A percentile compares a stretch with the other conserved stretches of the same genome.
Conservation (phyloP, 2,329 filamentous ascomycete species). For the Scytalidium lignicola region DNA sequence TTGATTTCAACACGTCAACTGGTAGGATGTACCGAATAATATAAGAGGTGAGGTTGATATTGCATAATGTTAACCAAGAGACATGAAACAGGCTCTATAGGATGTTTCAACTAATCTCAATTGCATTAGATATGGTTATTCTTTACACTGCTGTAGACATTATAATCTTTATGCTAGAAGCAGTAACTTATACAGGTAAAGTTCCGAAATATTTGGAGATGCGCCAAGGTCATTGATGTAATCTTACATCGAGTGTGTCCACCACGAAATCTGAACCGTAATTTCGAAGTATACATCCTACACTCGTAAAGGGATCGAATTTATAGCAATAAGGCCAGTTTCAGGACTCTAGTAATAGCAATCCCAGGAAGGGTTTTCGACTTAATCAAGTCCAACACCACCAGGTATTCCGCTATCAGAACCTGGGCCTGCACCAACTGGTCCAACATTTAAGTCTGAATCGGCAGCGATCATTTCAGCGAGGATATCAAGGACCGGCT, state of each 20-base stretch:
- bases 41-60: conserved; percentile 21
- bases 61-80: conserved; percentile 13
- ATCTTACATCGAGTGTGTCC: background rate
- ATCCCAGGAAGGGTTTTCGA: background rate
- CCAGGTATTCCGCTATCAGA: conserved; percentile 24
- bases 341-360: background rate
- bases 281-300: background rate
- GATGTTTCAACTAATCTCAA: conserved; percentile 6
- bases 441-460: conserved; percentile 60
- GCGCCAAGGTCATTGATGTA: background rate
- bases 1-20: no score
- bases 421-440: conserved; percentile 21
- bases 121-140: background rate
- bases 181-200: background rate
- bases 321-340: conserved; percentile 1
- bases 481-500: conserved; percentile 91
- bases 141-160: background rate
- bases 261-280: background rate
- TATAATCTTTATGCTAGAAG: background rate
- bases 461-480: conserved; percentile 98
- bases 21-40: conserved; percentile 13
- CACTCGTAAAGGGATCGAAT: background rate
- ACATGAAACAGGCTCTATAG: background rate
- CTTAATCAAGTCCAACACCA: conserved; percentile 26
- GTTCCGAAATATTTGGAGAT: background rate